Conservation (phyloP, 495 filamentous ascomycete genomes). For the Aspergillus asperescens region DNA sequence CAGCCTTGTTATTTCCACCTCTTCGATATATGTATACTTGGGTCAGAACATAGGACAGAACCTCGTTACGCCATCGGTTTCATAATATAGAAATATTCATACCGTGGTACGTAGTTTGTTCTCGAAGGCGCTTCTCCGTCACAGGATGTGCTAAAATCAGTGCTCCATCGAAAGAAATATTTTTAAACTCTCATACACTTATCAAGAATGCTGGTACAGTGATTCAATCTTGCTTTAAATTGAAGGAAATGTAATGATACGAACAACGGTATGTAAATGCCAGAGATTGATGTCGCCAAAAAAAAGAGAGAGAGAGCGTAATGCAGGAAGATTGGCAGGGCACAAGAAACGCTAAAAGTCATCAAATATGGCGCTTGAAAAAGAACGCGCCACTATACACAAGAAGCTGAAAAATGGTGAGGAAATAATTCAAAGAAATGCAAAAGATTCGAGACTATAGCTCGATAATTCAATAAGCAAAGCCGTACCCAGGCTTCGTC, state of each 20-base stretch:
- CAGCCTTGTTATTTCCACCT: too few relatives aligned
- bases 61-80: too few relatives aligned
- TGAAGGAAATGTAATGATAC: neutral
- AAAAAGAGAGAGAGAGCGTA: neutral
- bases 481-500: conserved; percentile 38
- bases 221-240: neutral
- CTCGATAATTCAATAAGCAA: conserved; percentile 28
- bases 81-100: too few relatives aligned
- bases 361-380: conserved; percentile 15
- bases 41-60: too few relatives aligned
- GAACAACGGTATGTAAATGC: neutral
- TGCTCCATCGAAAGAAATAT: too few relatives aligned
- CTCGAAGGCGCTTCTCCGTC: too few relatives aligned
- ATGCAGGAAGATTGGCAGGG: neutral
- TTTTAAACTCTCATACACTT: too few relatives aligned
- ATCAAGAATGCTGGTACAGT: neutral
- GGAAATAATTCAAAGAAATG: conserved; percentile 9
- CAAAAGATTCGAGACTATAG: neutral
- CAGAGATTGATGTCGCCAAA: neutral
- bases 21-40: too few relatives aligned
- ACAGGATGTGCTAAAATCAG: too few relatives aligned
- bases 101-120: too few relatives aligned
- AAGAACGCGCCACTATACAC: conserved; percentile 12
- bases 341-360: conserved; percentile 22
- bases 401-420: conserved; percentile 3